These are phyloP conservation scores for Leishmania guyanensis DNA, from an alignment of 208 protist species.

Conservation along the genomic window DNA sequence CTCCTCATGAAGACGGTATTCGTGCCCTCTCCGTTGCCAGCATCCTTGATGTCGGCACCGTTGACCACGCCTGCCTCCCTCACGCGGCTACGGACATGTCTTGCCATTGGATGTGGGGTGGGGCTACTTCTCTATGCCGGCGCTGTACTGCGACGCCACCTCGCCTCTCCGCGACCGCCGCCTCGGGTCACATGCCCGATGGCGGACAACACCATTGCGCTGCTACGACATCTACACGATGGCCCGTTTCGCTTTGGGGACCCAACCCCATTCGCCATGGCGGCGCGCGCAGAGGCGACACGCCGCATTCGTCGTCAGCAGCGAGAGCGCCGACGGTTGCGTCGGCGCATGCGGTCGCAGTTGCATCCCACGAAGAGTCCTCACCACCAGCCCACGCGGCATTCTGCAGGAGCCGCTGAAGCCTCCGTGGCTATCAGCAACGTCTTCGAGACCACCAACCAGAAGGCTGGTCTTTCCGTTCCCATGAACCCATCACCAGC, in stretches of 20 bases:
- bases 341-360: conserved; percentile 20
- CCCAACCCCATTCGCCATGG: conserved; percentile 24
- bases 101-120: conserved; percentile 10
- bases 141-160: conserved; percentile 14
- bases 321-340: conserved; percentile 22
- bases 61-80: background rate
- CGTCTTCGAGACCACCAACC: background rate
- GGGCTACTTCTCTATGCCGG: conserved; percentile 21
- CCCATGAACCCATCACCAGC: background rate
- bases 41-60: background rate
- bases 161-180: conserved; percentile 7
- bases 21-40: background rate
- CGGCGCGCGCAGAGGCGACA: conserved; percentile 25
- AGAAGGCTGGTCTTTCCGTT: background rate
- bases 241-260: conserved; percentile 51
- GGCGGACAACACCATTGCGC: conserved; percentile 38
- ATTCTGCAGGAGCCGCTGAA: background rate
- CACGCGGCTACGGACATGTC: background rate
- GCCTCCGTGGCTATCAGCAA: background rate
- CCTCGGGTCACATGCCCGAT: conserved; percentile 22
- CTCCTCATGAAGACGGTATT: background rate
- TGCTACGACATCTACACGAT: conserved; percentile 45
- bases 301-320: conserved; percentile 28
- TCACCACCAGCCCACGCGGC: background rate
- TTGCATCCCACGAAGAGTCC: background rate